phyloP scores from a whole-genome alignment of 768 basidiomycete genomes.

The Kwoniella mangroviensis region DNA sequence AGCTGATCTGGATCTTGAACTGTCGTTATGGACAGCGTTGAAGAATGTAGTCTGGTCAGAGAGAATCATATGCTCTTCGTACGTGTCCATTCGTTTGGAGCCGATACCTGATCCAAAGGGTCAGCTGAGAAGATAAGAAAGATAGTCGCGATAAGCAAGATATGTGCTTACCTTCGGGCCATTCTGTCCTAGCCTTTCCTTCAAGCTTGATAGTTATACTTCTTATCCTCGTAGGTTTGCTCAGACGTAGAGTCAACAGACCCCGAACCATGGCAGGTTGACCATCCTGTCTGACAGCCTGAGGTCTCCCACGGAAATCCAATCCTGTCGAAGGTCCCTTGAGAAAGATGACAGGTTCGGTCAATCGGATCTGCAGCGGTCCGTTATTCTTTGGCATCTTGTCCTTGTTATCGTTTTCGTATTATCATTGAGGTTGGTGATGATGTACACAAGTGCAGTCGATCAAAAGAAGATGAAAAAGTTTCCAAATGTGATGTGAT shows the following conservation, averaged over 20 bases:
- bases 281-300: constrained; percentile 58
- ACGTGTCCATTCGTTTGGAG: constrained; percentile 72
- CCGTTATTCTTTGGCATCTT: constrained; percentile 47
- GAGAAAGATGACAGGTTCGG: constrained; percentile 76
- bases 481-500: neutral
- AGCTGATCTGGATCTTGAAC: constrained; percentile 55
- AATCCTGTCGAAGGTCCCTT: constrained; percentile 59
- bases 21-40: constrained; percentile 59
- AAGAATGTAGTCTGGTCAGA: constrained; percentile 75
- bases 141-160: constrained; percentile 3
- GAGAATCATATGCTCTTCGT: constrained; percentile 76
- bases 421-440: neutral
- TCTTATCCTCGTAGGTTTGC: constrained; percentile 81
- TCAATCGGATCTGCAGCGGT: constrained; percentile 64
- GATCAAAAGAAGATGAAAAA: too few relatives aligned
- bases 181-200: constrained; percentile 72
- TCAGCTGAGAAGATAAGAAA: neutral
- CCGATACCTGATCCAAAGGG: constrained; percentile 64
- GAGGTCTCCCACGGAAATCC: constrained; percentile 56
- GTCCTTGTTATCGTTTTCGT: neutral
- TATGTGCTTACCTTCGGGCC: constrained; percentile 76
- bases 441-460: neutral
- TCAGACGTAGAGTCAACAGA: constrained; percentile 67
- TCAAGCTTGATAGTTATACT: constrained; percentile 80
- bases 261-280: constrained; percentile 69